Evolutionary conservation across 179 eudicot genomes (phyloP), one percentile per base, ranked within the genome.

Genomic region (Carnegiea gigantea): DNA sequence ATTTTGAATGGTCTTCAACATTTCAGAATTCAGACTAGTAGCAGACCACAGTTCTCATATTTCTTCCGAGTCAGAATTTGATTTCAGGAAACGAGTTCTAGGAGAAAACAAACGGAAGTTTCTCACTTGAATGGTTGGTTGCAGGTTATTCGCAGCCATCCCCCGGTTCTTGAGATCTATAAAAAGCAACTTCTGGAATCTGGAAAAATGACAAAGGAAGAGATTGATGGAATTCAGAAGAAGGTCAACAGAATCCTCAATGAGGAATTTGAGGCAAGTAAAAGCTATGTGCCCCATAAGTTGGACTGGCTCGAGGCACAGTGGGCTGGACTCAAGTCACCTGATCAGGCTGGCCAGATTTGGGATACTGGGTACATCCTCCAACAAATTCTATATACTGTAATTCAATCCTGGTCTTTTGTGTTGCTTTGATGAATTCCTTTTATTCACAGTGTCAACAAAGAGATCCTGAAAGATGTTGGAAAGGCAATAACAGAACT

Each of bases 301-400:
- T 86, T 92, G 87, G 99, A 95, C 82, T 95, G 99, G 99, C 99
- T 95, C 82, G 91, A 97, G 75, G 97, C 98, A 73, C 90, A 89
- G 68, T 95, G 99, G 99, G 80, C 85, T 26, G 98, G 98, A 30
- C 92, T 89, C 77, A 95, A 95, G 85, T 95, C 98, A 65, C 99
- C 99, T 20, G 95, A 91, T 81, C 98, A 94, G 84, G 83, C 91
- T 65, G 43, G 53, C 49, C 44, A 9, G 24, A 67, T 20, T 21
- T 30, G 94, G 60, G 90, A 95, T 86, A 95, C 98, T 44, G 98
- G 98, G 99, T 94, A 86, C 79, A 77, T 76, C 30, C 68, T 62
- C 68, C 13, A 26, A 51, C 23, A 21, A 62, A n/a, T 23, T 62
- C 28, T 62, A 62, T 12, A 80, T 60, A 30, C 38, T 59, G 26